Base-by-base conservation (phyloP, 1,284 basidiomycete genomes). In the Cryptococcus sp. region DNA sequence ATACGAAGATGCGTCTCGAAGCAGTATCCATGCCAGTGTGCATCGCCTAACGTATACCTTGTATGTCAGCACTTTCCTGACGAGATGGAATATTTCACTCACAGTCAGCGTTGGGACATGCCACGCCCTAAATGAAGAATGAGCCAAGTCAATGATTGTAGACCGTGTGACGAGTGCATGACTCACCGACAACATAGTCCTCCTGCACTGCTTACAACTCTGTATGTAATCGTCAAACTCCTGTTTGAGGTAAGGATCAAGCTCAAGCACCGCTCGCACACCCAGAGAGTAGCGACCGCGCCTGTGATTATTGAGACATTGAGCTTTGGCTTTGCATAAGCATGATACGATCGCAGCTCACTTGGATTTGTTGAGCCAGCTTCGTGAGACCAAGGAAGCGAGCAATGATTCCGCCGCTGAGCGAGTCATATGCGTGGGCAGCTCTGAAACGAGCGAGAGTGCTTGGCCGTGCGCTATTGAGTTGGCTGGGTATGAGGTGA, bases 291-390 rank as follows among this genome's bases (percentile, higher is more conserved):
- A 78, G 25, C 77, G 61, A 15, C 67, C 69, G 19, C 77, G 73
- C 46, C 75, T 77, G 41, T 3, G 19, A 1, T n/a, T n/a, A n/a
- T n/a, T n/a, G n/a, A n/a, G n/a, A n/a, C n/a, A n/a, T n/a, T n/a
- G n/a, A n/a, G n/a, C n/a, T n/a, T n/a, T 10, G 20, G 20, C 25
- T 13, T 19, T 7, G 10, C 3, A 54, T 13, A 29, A 26, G 26
- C 15, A 15, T 17, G 10, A n/a, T n/a, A n/a, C n/a, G n/a, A n/a
- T n/a, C n/a, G 26, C 19, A 46, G 26, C 74, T 55, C 41, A 77
- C 76, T 67, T 65, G 3, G 76, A 78, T 51, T 63, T 68, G 15
- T 49, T 41, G 1, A 78, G 57, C 74, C 74, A 78, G 8, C 72
- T 67, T 46, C 77, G 61, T 10, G 67, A 67, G 4, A 74, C 73